Conservation (phyloP, 257 asterid species). For the Solanum tarijense region DNA sequence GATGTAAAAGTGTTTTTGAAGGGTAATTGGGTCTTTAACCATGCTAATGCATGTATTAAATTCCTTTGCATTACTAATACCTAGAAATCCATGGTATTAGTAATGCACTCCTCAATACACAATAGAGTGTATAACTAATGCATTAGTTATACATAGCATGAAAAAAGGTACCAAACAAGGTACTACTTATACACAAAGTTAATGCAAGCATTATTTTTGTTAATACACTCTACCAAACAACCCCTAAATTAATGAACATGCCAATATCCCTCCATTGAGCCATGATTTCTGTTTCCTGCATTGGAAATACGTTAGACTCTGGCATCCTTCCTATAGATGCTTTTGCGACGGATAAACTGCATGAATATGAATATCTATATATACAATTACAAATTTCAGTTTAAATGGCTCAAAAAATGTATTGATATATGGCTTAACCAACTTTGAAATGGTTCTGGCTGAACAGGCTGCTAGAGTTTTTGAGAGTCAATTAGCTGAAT, state of each 20-base stretch:
- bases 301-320: neutral
- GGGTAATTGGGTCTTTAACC: neutral
- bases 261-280: neutral
- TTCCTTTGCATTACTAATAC: neutral
- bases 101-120: neutral
- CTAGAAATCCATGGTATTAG: neutral
- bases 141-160: too few relatives aligned
- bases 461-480: constrained; percentile 94
- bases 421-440: neutral
- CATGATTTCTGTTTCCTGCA: neutral
- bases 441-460: neutral
- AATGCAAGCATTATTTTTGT: neutral
- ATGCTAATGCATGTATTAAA: neutral
- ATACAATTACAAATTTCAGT: neutral
- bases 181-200: neutral
- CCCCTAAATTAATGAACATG: neutral
- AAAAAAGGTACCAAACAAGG: neutral
- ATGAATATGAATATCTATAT: neutral
- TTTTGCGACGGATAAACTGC: neutral
- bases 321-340: neutral
- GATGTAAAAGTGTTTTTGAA: neutral
- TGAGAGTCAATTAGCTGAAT: constrained; percentile 96
- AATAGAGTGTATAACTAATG: neutral
- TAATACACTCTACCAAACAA: neutral
- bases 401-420: neutral